phyloP scores from a whole-genome alignment of 2,329 filamentous ascomycete species.

The Aulographum hederae region DNA sequence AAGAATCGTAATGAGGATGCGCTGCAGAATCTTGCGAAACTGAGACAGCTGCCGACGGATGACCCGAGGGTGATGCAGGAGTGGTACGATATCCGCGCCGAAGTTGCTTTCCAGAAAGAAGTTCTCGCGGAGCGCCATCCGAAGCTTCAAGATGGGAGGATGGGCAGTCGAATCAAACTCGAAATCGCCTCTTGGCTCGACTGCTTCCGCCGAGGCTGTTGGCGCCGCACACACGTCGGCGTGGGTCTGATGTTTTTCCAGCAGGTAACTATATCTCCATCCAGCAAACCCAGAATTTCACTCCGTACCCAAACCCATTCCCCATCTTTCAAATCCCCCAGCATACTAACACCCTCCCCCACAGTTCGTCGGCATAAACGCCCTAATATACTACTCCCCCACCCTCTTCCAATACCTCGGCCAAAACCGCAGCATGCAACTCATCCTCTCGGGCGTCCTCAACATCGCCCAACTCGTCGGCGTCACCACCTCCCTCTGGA shows the following conservation, averaged over 20 bases:
- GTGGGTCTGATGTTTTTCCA: slow-evolving; percentile 30
- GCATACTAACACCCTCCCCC: too few species aligned
- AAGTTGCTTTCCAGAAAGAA: slow-evolving; percentile 63
- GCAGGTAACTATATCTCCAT: too few species aligned
- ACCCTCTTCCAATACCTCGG: slow-evolving; percentile 26
- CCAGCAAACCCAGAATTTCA: background rate
- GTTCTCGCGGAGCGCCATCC: slow-evolving; percentile 29
- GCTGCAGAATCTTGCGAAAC: slow-evolving; percentile 39
- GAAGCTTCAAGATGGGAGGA: slow-evolving; percentile 13
- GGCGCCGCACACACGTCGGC: slow-evolving; percentile 23
- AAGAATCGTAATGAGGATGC: slow-evolving; percentile 52
- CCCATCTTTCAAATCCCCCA: too few species aligned
- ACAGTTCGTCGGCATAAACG: too few species aligned
- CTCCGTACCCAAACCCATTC: background rate
- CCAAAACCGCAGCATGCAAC: slow-evolving; percentile 15
- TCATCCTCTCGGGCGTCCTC: slow-evolving; percentile 23
- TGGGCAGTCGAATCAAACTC: slow-evolving; percentile 19
- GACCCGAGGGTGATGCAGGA: slow-evolving; percentile 56
- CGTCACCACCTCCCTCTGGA: slow-evolving; percentile 20
- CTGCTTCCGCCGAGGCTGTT: slow-evolving; percentile 26
- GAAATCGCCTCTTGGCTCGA: slow-evolving; percentile 28
- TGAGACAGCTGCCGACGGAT: slow-evolving; percentile 42
- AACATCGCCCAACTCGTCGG: slow-evolving; percentile 25
- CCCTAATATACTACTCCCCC: slow-evolving; percentile 30
- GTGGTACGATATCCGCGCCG: slow-evolving; percentile 68